phyloP scores from a whole-genome alignment of 2,329 filamentous ascomycete species.

The Alternaria gaisen region DNA sequence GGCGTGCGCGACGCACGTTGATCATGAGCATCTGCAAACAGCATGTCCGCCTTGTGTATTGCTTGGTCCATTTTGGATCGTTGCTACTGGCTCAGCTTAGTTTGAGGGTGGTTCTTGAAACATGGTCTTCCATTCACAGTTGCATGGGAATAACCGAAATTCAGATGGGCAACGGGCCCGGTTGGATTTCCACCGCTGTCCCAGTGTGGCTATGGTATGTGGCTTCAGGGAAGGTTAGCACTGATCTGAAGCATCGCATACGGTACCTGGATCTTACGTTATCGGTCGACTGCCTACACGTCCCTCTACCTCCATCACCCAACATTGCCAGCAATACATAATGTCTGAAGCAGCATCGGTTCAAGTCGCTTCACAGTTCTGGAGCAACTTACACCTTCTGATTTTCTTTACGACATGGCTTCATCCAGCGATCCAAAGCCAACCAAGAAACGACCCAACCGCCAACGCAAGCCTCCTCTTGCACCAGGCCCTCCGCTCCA shows the following conservation, averaged over 20 bases:
- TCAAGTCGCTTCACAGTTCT: not conserved
- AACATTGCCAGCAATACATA: constrained; percentile 3
- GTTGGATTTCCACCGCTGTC: constrained; percentile 7
- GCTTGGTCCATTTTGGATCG: constrained; percentile 3
- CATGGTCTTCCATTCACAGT: constrained; percentile 3
- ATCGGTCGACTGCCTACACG: constrained; percentile 4
- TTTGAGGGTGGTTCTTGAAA: not conserved
- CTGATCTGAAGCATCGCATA: constrained; percentile 8
- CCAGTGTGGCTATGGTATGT: constrained; percentile 22
- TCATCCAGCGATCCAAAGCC: constrained; percentile 31
- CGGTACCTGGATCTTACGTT: constrained; percentile 23
- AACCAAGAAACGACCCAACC: constrained; percentile 38
- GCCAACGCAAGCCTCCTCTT: constrained; percentile 45
- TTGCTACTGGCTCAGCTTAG: constrained; percentile 16
- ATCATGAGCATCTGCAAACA: not conserved
- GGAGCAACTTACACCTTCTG: not conserved
- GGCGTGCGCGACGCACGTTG: constrained; percentile 18
- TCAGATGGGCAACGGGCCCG: constrained; percentile 2
- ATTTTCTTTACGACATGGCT: constrained; percentile 22
- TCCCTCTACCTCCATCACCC: not conserved
- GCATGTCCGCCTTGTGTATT: not conserved
- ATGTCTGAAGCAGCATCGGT: constrained; percentile 9
- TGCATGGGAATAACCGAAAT: not conserved
- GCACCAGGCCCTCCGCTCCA: constrained; percentile 43
- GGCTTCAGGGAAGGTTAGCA: constrained; percentile 14